These are phyloP conservation scores for Claviceps purpurea DNA, from an alignment of 2,329 filamentous ascomycete genomes.

Conservation along the genomic window DNA sequence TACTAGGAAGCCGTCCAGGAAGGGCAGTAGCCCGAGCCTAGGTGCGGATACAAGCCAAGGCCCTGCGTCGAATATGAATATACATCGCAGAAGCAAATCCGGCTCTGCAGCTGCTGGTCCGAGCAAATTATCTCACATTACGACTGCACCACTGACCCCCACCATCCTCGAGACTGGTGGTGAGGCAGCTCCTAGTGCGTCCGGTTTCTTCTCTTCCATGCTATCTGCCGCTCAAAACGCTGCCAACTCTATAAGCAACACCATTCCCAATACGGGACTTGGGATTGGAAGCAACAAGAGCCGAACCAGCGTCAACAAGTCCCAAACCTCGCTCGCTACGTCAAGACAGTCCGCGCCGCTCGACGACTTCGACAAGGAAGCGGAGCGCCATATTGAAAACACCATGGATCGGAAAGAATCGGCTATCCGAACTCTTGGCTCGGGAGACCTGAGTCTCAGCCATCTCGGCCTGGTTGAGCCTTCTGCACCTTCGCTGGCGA, in stretches of 20 bases:
- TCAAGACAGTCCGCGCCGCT: slow-evolving; percentile 24
- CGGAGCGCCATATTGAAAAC: slow-evolving; percentile 16
- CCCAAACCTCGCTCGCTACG: slow-evolving; percentile 12
- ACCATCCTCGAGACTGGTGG: slow-evolving; percentile 59
- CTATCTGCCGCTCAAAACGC: slow-evolving; percentile 90
- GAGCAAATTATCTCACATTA: slow-evolving; percentile 76
- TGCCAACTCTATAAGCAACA: slow-evolving; percentile 60
- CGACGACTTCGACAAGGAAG: slow-evolving; percentile 22
- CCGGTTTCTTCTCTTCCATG: slow-evolving; percentile 86
- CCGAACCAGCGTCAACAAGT: slow-evolving; percentile 15
- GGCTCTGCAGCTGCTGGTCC: slow-evolving; percentile 46
- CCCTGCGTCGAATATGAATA: slow-evolving; percentile 58
- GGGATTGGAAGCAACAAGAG: slow-evolving; percentile 32
- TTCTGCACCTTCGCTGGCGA: slow-evolving; percentile 42
- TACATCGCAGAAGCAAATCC: slow-evolving; percentile 45
- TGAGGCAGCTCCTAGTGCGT: slow-evolving; percentile 38
- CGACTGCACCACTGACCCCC: slow-evolving; percentile 60
- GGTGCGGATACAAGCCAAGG: slow-evolving; percentile 41
- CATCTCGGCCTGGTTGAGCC: slow-evolving; percentile 66
- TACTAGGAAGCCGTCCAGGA: slow-evolving; percentile 17
- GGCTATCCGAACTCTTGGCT: slow-evolving; percentile 78
- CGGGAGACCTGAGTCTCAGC: slow-evolving; percentile 77
- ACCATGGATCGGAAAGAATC: slow-evolving; percentile 49
- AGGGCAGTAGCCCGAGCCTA: slow-evolving; percentile 13
- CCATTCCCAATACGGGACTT: slow-evolving; percentile 53